These are phyloP conservation scores for Petunia axillaris DNA, from an alignment of 257 asterid species.

Conservation along the genomic window DNA sequence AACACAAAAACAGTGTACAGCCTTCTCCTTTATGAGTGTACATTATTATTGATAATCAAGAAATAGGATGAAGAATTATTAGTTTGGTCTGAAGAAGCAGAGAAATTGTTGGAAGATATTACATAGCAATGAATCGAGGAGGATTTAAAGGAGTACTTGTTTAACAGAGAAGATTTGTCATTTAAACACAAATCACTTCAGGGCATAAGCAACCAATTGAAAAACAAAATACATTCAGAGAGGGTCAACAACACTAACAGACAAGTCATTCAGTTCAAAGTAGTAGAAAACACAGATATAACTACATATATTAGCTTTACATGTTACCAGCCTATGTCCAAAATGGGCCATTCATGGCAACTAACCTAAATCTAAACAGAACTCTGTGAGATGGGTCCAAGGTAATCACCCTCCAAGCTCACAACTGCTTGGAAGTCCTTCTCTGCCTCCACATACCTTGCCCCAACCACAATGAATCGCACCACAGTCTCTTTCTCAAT, in stretches of 20 bases:
- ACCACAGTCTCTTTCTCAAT: constrained; percentile 57
- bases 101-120: too few species aligned
- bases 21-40: too few species aligned
- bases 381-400: constrained; percentile 57
- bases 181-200: background rate
- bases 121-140: too few species aligned
- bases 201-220: background rate
- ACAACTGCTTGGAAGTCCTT: constrained; percentile 67
- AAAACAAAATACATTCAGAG: background rate
- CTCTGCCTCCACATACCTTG: constrained; percentile 68
- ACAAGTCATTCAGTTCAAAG: background rate
- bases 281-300: background rate
- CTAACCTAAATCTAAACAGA: constrained; percentile 2
- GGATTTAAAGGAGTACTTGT: too few species aligned
- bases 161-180: too few species aligned
- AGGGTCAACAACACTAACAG: background rate
- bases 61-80: too few species aligned
- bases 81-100: too few species aligned
- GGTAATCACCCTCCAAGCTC: constrained; percentile 74
- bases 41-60: too few species aligned
- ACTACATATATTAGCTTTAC: background rate
- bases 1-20: too few species aligned
- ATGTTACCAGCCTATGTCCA: background rate
- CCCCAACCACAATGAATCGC: constrained; percentile 60
- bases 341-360: constrained; percentile 1